Evolutionary conservation across 371 early-diverging fungal species (phyloP), one percentile per base, ranked within the genome.

Genomic region (Rhizopus sp.): DNA sequence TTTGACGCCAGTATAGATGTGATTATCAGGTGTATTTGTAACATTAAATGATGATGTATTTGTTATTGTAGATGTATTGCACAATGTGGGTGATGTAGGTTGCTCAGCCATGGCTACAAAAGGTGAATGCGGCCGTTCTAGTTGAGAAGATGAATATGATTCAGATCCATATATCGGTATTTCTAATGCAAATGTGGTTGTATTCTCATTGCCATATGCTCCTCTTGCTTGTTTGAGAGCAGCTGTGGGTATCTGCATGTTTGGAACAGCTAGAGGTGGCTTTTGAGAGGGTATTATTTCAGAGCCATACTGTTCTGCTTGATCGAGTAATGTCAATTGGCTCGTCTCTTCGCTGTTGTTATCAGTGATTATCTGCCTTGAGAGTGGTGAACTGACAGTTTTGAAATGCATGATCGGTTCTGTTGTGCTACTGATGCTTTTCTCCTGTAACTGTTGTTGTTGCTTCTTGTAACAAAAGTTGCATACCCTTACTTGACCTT

Each of bases 401-500:
- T 49, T 49, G 50, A 49, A 34, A n/a, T 49, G 46, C 3, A 46
- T 34, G 10, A 45, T 29, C 29, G 35, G 17, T 16, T 37, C 23
- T 45, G 15, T 12, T 34, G 17, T 29, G 23, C 23, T 23, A 7
- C 46, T 23, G 30, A 29, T 15, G 17, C 49, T 38, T 13, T 39
- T 17, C 37, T 67, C 55, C 57, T 68, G n/a, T 67, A 64, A 35
- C 75, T 69, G 57, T 65, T 68, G 62, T 73, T 65, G 57, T n/a
- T 73, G 70, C 10, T 77, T 72, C n/a, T 68, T 38, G 76, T 64
- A 77, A 66, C 94, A 93, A 63, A 88, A 91, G 53, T 90, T 81
- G 68, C 94, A 93, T 0, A 92, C 89, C 9, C 94, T 82, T 7
- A 91, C 82, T 16, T 85, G 78, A 5, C 90, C 91, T 9, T 84